These are phyloP conservation scores for Boletellus ananiceps DNA, from an alignment of 768 basidiomycete genomes.

Conservation along the genomic window DNA sequence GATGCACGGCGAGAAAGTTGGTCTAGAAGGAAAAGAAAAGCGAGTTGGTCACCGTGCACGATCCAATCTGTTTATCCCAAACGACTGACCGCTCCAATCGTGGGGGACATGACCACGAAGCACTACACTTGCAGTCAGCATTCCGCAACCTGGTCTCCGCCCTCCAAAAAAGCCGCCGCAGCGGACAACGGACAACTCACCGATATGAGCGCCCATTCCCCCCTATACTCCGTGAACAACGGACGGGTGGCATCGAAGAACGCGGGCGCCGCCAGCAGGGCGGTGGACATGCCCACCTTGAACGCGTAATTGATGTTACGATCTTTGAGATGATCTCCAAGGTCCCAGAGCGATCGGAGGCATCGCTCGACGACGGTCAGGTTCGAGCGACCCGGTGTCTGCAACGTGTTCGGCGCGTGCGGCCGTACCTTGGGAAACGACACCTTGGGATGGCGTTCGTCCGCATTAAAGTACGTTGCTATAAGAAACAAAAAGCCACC, in stretches of 20 bases:
- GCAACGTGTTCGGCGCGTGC: constrained; percentile 82
- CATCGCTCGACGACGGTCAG: constrained; percentile 59
- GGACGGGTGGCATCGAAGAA: constrained; percentile 79
- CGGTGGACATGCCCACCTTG: constrained; percentile 81
- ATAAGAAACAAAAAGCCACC: background rate
- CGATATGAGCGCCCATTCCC: constrained; percentile 96
- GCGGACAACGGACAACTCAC: constrained; percentile 37
- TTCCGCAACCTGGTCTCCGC: too few relatives aligned
- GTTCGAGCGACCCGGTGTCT: constrained; percentile 62
- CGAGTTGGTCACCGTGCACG: too few relatives aligned
- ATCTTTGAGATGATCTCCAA: constrained; percentile 61
- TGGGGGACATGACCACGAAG: constrained; percentile 88
- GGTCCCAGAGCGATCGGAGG: constrained; percentile 67
- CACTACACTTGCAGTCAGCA: constrained; percentile 40
- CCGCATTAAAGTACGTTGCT: constrained; percentile 54
- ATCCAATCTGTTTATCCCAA: background rate
- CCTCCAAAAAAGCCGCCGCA: constrained; percentile 9
- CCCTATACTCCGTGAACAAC: constrained; percentile 74
- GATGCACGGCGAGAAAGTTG: constrained; percentile 79
- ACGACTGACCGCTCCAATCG: constrained; percentile 70
- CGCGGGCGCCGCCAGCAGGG: constrained; percentile 80
- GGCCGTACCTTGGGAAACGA: constrained; percentile 78
- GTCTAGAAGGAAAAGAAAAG: constrained; percentile 44
- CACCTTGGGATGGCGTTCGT: constrained; percentile 45
- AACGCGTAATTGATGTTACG: constrained; percentile 82